These are phyloP conservation scores for Aurantiochytrium sp. DNA, from an alignment of 108 stramenopile species.

Conservation along the genomic window DNA sequence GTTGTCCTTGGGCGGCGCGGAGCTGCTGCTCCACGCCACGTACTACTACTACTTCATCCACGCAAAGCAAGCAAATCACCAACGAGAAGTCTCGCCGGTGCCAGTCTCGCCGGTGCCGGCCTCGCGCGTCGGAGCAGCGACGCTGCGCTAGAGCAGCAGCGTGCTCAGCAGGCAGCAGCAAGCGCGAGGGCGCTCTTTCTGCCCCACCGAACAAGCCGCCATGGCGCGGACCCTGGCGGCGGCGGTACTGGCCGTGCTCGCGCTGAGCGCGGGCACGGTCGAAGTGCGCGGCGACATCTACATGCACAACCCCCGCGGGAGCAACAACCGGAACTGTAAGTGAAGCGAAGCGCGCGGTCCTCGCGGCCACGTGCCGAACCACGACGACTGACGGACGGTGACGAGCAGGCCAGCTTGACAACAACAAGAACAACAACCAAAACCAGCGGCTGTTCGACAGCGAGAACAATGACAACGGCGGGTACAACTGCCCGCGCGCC, in stretches of 20 bases:
- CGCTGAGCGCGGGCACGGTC: not conserved
- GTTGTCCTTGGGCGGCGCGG: too few species aligned
- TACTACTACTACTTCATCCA: too few species aligned
- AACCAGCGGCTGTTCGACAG: conserved; percentile 48
- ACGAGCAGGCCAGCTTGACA: not conserved
- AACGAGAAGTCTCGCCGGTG: too few species aligned
- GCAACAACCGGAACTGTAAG: conserved; percentile 55
- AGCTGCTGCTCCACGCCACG: too few species aligned
- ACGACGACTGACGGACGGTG: too few species aligned
- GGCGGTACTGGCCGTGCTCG: not conserved
- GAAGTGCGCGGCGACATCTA: conserved; percentile 35
- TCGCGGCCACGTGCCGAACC: not conserved
- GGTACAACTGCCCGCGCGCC: conserved; percentile 49
- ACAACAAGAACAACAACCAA: not conserved
- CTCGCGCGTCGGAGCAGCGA: too few species aligned
- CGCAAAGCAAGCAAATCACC: too few species aligned
- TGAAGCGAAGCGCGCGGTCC: not conserved
- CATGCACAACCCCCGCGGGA: conserved; percentile 46
- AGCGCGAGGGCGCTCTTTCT: not conserved
- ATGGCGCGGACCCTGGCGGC: not conserved
- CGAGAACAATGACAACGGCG: conserved; percentile 51
- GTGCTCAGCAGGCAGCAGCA: too few species aligned
- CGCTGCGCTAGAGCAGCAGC: too few species aligned
- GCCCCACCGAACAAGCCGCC: not conserved
- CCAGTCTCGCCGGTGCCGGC: too few species aligned